Evolutionary conservation across 768 basidiomycete species (phyloP).

Genomic region (Guyanaporus albipodus): DNA sequence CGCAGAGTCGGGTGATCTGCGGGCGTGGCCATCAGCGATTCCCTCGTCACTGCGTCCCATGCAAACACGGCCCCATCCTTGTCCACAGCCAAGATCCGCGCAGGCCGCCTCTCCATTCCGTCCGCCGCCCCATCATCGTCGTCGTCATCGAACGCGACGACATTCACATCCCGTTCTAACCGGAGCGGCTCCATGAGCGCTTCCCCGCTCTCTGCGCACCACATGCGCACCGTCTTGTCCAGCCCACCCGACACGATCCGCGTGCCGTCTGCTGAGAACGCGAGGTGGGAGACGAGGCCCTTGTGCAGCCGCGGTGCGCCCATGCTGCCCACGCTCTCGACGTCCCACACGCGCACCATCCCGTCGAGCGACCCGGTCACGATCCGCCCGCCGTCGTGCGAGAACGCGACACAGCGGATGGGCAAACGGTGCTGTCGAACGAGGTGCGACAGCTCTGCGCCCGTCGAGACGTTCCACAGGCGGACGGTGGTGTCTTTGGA

Average conservation of each 20-base stretch:
- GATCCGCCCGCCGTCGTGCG: slow-evolving; percentile 25
- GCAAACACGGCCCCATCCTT: slow-evolving; percentile 22
- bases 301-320: slow-evolving; percentile 24
- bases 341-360: slow-evolving; percentile 32
- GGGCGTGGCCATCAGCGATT: slow-evolving; percentile 15
- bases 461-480: slow-evolving; percentile 23
- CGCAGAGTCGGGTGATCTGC: slow-evolving; percentile 17
- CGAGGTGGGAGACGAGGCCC: slow-evolving; percentile 22
- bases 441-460: slow-evolving; percentile 22
- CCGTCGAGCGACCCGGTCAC: slow-evolving; percentile 26
- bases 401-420: slow-evolving; percentile 26
- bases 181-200: slow-evolving; percentile 18
- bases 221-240: slow-evolving; percentile 29
- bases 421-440: slow-evolving; percentile 27
- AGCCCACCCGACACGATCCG: slow-evolving; percentile 29
- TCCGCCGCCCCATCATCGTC: neutral
- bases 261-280: slow-evolving; percentile 28
- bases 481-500: slow-evolving; percentile 32
- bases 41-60: slow-evolving; percentile 24
- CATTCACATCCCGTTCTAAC: slow-evolving; percentile 16
- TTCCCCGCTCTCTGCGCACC: slow-evolving; percentile 24
- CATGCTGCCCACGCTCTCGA: slow-evolving; percentile 27
- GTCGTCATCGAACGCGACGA: slow-evolving; percentile 24
- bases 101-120: neutral
- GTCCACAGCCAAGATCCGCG: slow-evolving; percentile 25